These are phyloP conservation scores for Coemansia sp. DNA, from an alignment of 192 early-diverging fungal genomes.

Conservation along the genomic window DNA sequence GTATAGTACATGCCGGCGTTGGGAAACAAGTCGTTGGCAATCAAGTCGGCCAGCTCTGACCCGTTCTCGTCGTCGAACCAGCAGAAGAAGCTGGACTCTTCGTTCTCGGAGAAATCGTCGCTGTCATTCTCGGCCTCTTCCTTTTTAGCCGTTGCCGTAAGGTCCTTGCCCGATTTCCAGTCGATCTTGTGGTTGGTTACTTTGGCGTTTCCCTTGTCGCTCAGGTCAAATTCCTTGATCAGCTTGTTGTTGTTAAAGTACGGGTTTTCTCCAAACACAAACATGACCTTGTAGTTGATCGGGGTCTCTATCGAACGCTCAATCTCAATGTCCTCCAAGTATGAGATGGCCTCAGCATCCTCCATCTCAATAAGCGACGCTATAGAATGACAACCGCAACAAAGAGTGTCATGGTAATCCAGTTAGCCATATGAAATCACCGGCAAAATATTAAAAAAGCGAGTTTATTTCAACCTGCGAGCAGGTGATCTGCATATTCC, in stretches of 20 bases:
- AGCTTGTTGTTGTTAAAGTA: constrained; percentile 59
- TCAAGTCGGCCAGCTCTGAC: constrained; percentile 45
- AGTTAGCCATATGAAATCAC: constrained; percentile 8
- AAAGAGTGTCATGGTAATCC: not conserved
- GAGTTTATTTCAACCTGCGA: not conserved
- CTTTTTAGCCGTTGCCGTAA: constrained; percentile 44
- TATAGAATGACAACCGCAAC: constrained; percentile 5
- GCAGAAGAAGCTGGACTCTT: constrained; percentile 52
- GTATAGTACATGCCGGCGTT: constrained; percentile 97
- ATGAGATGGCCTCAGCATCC: constrained; percentile 66
- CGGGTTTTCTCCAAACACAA: constrained; percentile 58
- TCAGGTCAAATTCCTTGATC: constrained; percentile 62
- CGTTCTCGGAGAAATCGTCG: constrained; percentile 48
- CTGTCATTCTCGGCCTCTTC: constrained; percentile 41
- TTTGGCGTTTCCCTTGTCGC: constrained; percentile 59
- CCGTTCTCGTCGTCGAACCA: constrained; percentile 55
- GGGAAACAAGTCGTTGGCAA: constrained; percentile 56
- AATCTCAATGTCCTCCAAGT: constrained; percentile 76
- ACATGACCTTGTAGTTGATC: constrained; percentile 58
- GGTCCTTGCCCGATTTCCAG: constrained; percentile 62
- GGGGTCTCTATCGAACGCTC: constrained; percentile 46
- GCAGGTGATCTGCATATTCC: not conserved
- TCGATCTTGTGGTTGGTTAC: constrained; percentile 55
- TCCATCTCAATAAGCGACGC: constrained; percentile 56
- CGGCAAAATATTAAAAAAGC: constrained; percentile 8